Evolutionary conservation across 1,139 yeast species (phyloP), one percentile per base, ranked within the genome.

Genomic region (Saccharomyces hybrid): DNA sequence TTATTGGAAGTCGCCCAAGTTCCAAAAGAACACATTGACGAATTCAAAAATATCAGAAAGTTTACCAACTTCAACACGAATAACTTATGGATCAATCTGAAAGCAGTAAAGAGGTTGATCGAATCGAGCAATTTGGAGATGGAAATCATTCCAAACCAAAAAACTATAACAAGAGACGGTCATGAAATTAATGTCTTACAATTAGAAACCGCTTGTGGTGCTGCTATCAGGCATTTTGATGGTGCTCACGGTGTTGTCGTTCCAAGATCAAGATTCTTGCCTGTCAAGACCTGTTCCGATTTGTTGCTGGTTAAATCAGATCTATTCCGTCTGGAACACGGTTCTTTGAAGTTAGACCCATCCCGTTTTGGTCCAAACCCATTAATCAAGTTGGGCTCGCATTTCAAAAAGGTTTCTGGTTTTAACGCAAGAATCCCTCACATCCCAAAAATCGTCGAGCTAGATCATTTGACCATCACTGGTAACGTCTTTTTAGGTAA

Each of bases 171-270:
- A 55, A 73, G 75, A 62, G 79, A 81, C 62, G 96, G 96, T 56
- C 81, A 83, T 60, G 96, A 90, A 59, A 79, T 87, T 64, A 85
- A 86, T 67, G 97, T 93, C 52, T 76, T 93, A 68, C 99, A 93
- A 77, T 83, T 93, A 69, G 99, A 93, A 78, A 93, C 99, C 52
- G 99, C 99, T 28, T 96, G 90, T 62, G 99, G 99, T 78, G 99
- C 99, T 47, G 98, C 99, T 53, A 93, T 93, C 71, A 88, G 96
- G 75, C 95, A 91, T 74, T 93, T 95, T 74, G 80, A 85, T 64
- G 88, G 89, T 65, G 97, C 98, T 32, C 97, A 90, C 68, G 99
- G 99, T 74, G 95, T 93, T 65, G 96, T 90, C 66, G 99, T 93
- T 38, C 98, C 99, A 73, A 88, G 99, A 76, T 81, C 96, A 48